phyloP scores from a whole-genome alignment of 805 yeast genomes.

The Candida suzukii region DNA sequence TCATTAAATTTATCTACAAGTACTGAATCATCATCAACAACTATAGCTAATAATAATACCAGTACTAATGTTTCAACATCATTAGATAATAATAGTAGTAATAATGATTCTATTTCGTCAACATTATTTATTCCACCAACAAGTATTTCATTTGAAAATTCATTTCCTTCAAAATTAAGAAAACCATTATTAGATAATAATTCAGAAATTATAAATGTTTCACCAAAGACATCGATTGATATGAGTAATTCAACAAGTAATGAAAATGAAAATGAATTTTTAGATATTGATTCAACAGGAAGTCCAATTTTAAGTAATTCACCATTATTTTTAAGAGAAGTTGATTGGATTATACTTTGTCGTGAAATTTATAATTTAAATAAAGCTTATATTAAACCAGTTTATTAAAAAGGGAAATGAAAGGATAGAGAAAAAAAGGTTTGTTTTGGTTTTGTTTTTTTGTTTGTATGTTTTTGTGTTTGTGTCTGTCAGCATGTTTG shows the following conservation, averaged over 20 bases:
- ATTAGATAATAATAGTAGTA: too few species aligned
- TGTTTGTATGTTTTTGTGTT: neutral
- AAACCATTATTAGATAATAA: neutral
- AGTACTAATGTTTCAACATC: too few species aligned
- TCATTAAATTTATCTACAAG: too few species aligned
- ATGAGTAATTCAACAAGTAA: neutral
- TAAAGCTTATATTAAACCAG: slow-evolving; percentile 46
- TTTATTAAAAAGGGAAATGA: too few species aligned
- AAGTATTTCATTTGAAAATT: neutral
- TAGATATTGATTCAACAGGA: neutral
- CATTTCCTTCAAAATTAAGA: neutral
- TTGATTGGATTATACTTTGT: slow-evolving; percentile 86
- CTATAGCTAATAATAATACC: neutral
- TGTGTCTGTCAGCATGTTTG: too few species aligned
- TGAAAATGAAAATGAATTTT: neutral
- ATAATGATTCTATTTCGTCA: too few species aligned
- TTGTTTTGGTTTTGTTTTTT: neutral
- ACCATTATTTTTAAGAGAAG: slow-evolving; percentile 42
- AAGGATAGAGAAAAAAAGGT: too few species aligned
- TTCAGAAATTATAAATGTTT: slow-evolving; percentile 15
- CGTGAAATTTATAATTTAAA: slow-evolving; percentile 77
- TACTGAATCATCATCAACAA: too few species aligned
- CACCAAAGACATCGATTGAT: slow-evolving; percentile 10
- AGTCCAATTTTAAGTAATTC: slow-evolving; percentile 26
- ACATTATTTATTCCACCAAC: slow-evolving; percentile 5